phyloP scores from a whole-genome alignment of 192 early-diverging fungal genomes.

The Rhizophagus sp. region DNA sequence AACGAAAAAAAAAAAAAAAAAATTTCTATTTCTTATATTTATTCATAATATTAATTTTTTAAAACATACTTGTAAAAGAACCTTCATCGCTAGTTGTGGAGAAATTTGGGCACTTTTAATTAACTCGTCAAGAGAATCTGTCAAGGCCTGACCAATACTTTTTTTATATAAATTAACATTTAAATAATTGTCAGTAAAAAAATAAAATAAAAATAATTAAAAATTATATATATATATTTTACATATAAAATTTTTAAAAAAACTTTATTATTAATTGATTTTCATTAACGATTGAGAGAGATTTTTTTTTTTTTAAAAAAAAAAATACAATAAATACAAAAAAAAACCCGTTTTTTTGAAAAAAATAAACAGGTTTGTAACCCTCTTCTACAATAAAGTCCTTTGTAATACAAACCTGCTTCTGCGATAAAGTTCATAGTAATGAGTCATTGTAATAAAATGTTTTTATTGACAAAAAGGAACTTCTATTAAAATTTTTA shows the following conservation, averaged over 20 bases:
- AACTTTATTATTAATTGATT: no score
- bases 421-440: constrained; percentile 73
- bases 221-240: background rate
- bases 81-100: constrained; percentile 90
- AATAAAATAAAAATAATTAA: no score
- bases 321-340: background rate
- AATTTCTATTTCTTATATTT: no score
- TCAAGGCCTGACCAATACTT: constrained; percentile 88
- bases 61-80: constrained; percentile 72
- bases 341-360: background rate
- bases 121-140: constrained; percentile 95
- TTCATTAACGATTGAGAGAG: background rate
- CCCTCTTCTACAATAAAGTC: background rate
- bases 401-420: constrained; percentile 48
- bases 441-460: constrained; percentile 46
- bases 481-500: background rate
- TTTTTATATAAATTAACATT: no score
- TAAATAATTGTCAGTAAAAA: background rate
- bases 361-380: background rate
- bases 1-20: no score
- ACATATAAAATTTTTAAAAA: background rate
- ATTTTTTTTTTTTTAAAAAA: background rate
- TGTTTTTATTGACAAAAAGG: background rate
- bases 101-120: constrained; percentile 86
- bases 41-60: background rate